Conservation (phyloP, 495 filamentous ascomycete genomes). For the Aspergillus incahuasiensis region DNA sequence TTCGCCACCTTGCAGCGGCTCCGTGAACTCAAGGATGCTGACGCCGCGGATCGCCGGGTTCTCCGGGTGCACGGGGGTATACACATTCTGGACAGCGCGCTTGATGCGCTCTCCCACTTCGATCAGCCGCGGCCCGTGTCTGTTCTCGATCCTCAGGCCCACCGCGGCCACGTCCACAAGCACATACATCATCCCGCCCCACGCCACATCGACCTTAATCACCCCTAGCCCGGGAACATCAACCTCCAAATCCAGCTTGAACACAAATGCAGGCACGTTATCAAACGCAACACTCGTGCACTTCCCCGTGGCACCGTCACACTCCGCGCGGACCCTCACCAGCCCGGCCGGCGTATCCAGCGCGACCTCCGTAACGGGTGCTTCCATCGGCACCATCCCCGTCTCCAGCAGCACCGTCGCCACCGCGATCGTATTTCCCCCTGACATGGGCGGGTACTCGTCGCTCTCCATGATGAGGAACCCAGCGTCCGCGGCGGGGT, state of each 20-base stretch:
- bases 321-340: no score
- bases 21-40: conserved; percentile 26
- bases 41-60: conserved; percentile 27
- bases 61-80: conserved; percentile 31
- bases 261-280: conserved; percentile 33
- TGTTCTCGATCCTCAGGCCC: conserved; percentile 21
- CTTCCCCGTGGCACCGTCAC: neutral
- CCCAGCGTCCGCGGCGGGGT: conserved; percentile 31
- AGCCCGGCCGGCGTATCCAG: no score
- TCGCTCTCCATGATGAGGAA: conserved; percentile 40
- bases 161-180: conserved; percentile 28
- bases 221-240: conserved; percentile 26
- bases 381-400: conserved; percentile 33
- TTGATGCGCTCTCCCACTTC: conserved; percentile 33
- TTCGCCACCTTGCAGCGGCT: conserved; percentile 11
- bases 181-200: conserved; percentile 34
- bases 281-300: conserved; percentile 33
- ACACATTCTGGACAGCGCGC: conserved; percentile 18
- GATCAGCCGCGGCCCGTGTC: conserved; percentile 19
- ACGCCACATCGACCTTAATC: conserved; percentile 30
- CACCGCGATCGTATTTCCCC: conserved; percentile 33
- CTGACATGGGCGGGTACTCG: conserved; percentile 37
- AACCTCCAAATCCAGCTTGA: conserved; percentile 29
- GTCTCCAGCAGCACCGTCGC: conserved; percentile 34
- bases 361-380: no score